Percentiles rank a stretch among this genome's conserved stretches.
Conservation (phyloP, 768 basidiomycete species). For the Lactarius indigo region DNA sequence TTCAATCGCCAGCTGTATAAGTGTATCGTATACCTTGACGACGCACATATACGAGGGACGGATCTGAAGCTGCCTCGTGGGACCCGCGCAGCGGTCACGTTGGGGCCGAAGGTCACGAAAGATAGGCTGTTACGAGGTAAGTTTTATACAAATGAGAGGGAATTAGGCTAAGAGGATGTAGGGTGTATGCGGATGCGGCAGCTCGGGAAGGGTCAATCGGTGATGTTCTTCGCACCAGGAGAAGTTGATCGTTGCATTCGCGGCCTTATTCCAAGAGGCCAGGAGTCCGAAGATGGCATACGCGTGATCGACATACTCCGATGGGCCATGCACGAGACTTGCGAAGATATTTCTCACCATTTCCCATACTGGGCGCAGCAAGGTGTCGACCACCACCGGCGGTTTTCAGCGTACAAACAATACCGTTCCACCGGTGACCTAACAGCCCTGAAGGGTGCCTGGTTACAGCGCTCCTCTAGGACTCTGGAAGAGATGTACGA, state of each 20-base stretch:
- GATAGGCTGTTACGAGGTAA: constrained; percentile 21
- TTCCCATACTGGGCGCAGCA: constrained; percentile 10
- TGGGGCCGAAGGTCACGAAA: constrained; percentile 35
- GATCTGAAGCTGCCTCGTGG: constrained; percentile 45
- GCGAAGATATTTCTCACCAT: constrained; percentile 5
- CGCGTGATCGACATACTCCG: constrained; percentile 3
- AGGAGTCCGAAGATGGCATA: background rate
- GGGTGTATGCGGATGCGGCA: constrained; percentile 15
- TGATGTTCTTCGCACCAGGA: constrained; percentile 10
- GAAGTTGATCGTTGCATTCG: constrained; percentile 12
- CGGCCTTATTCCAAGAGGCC: background rate
- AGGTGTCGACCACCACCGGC: constrained; percentile 5
- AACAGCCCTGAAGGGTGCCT: background rate
- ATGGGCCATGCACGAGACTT: constrained; percentile 16
- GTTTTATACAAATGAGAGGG: background rate
- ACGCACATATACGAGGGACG: constrained; percentile 50
- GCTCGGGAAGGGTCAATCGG: constrained; percentile 5
- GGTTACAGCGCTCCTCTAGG: background rate
- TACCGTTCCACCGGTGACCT: background rate
- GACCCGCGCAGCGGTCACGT: constrained; percentile 43
- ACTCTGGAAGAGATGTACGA: constrained; percentile 11
- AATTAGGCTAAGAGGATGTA: background rate
- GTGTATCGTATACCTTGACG: constrained; percentile 49
- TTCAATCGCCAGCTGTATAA: constrained; percentile 35
- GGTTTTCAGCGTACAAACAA: background rate